Conservation (phyloP, 345 rosid genomes). For the Acer saccharum region DNA sequence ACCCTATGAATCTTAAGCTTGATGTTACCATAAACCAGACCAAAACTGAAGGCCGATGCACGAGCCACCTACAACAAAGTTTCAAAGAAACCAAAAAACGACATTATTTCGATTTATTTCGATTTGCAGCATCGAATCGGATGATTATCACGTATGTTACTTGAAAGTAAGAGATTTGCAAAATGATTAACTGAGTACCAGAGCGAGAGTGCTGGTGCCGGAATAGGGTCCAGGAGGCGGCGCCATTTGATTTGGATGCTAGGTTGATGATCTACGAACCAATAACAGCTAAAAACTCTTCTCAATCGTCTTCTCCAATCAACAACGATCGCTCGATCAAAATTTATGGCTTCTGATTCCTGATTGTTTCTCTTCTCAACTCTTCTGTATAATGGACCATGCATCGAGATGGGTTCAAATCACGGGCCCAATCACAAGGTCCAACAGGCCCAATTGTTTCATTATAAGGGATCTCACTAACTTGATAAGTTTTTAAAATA, state of each 20-base stretch:
- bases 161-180: background rate
- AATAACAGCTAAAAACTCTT: background rate
- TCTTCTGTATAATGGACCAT: background rate
- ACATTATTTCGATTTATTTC: background rate
- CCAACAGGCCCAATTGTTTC: background rate
- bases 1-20: conserved; percentile 79
- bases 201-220: conserved; percentile 78
- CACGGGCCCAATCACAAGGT: background rate
- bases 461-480: too few relatives aligned
- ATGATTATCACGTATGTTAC: background rate
- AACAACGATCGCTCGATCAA: background rate
- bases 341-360: background rate
- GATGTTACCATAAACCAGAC: conserved; percentile 60
- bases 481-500: too few relatives aligned
- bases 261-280: background rate
- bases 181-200: conserved; percentile 34
- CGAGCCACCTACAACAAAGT: conserved; percentile 56
- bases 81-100: conserved; percentile 3
- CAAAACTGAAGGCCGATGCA: conserved; percentile 65
- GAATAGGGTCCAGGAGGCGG: conserved; percentile 82
- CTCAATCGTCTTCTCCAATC: background rate
- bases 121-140: background rate
- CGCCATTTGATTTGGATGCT: conserved; percentile 31
- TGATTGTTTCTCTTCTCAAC: background rate
- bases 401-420: background rate